A percentile compares a stretch with the other conserved stretches of the same genome.
Conservation (phyloP, 2,329 filamentous ascomycete genomes). For the Xylaria sp. region DNA sequence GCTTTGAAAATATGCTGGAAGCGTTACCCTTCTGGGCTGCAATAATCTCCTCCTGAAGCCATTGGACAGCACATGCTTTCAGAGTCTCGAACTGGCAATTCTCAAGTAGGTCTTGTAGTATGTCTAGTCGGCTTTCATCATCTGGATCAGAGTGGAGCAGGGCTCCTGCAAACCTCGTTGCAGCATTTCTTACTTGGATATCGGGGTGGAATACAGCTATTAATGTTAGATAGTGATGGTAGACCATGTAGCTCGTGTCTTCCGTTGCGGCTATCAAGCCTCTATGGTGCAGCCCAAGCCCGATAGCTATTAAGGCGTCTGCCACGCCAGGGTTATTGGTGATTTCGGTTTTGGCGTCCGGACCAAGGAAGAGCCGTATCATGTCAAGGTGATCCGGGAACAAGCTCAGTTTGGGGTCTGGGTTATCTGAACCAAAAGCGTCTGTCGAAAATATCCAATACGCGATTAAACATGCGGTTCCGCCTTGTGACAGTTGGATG, state of each 20-base stretch:
- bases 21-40: slow-evolving; percentile 52
- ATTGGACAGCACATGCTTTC: slow-evolving; percentile 71
- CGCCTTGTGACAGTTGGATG: slow-evolving; percentile 68
- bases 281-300: slow-evolving; percentile 67
- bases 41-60: slow-evolving; percentile 72
- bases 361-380: slow-evolving; percentile 64
- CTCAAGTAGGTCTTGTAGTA: slow-evolving; percentile 73
- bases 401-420: slow-evolving; percentile 64
- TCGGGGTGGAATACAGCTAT: slow-evolving; percentile 68
- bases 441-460: slow-evolving; percentile 72
- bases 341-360: slow-evolving; percentile 62
- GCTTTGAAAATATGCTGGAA: slow-evolving; percentile 59
- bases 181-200: slow-evolving; percentile 65
- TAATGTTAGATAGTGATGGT: slow-evolving; percentile 69
- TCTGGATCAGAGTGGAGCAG: slow-evolving; percentile 70
- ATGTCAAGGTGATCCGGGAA: slow-evolving; percentile 70
- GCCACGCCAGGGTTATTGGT: slow-evolving; percentile 63
- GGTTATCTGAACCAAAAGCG: slow-evolving; percentile 68
- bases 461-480: slow-evolving; percentile 67
- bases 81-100: slow-evolving; percentile 72
- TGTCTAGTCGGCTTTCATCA: slow-evolving; percentile 67
- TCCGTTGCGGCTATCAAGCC: slow-evolving; percentile 55
- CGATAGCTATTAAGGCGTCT: slow-evolving; percentile 69
- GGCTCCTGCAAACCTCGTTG: slow-evolving; percentile 63
- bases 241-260: slow-evolving; percentile 64